phyloP scores from a whole-genome alignment of 495 filamentous ascomycete species.

The Xylaria grammica region DNA sequence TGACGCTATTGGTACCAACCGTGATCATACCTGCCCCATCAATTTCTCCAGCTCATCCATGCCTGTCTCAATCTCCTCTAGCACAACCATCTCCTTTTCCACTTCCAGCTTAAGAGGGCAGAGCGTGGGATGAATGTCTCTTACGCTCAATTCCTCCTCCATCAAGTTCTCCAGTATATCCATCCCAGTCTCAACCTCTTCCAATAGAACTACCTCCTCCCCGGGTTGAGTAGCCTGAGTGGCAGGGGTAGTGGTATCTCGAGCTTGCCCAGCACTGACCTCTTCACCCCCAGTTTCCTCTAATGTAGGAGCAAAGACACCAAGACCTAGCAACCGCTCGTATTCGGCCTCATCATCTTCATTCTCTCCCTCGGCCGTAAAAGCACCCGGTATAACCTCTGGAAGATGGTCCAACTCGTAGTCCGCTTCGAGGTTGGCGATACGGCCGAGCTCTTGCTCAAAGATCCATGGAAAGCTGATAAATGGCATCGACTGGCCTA shows the following conservation, averaged over 20 bases:
- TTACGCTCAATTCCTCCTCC: too few species aligned
- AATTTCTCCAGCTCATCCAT: slow-evolving; percentile 29
- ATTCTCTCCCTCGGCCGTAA: slow-evolving; percentile 23
- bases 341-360: slow-evolving; percentile 36
- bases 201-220: slow-evolving; percentile 28
- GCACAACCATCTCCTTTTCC: neutral
- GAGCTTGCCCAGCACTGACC: neutral
- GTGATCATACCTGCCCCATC: neutral
- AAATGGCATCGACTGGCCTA: slow-evolving; percentile 65
- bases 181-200: slow-evolving; percentile 27
- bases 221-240: neutral
- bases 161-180: slow-evolving; percentile 31
- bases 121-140: too few species aligned
- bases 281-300: slow-evolving; percentile 15
- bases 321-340: slow-evolving; percentile 20
- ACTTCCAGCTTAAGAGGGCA: too few species aligned
- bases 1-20: neutral
- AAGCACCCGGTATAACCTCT: slow-evolving; percentile 16
- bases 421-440: slow-evolving; percentile 54
- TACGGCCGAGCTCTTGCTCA: slow-evolving; percentile 68
- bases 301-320: slow-evolving; percentile 2
- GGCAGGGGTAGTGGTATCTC: neutral
- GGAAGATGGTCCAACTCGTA: slow-evolving; percentile 31
- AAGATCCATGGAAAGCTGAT: slow-evolving; percentile 97
- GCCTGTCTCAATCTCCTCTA: slow-evolving; percentile 27